Evolutionary conservation across 2,329 filamentous ascomycete species (phyloP), one percentile per base, ranked within the genome.

Genomic region (Pezicula rhizophila): DNA sequence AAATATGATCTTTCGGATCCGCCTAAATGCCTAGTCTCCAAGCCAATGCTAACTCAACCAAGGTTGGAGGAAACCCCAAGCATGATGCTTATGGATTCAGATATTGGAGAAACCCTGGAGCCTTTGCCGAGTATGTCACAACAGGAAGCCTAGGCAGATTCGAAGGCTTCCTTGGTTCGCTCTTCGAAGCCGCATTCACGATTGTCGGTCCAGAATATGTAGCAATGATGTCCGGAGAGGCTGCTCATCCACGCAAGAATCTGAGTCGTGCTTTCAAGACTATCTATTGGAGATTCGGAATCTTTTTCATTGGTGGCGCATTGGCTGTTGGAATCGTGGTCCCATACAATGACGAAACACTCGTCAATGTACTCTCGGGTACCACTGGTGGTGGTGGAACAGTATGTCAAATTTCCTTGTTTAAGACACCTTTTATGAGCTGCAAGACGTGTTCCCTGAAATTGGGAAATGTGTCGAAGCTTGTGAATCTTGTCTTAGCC

Each of bases 31-130:
- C 3, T 12, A 10, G 2, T 31, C 8, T 12, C 10, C 14, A 8
- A 8, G 5, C 2, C 8, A 10, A 8, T 10, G 18, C 14, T 38
- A 20, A 20, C 35, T 38, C 6, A 38, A 7, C 18, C 89, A 83
- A 20, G 35, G 71, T 89, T 7, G 87, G 87, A 33, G 87, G 85
- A 26, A 91, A 91, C 56, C 87, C 87, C 0, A 63, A 80, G 5
- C 70, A 79, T 42, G 83, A 87, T 57, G 72, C 79, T 2, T 88
- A 82, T 59, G 85, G 85, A 17, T 89, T 89, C 63, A 74, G 84
- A 15, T 81, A 83, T 61, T 87, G 83, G 83, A 74, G 72, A 11
- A 58, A 73, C 3, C 79, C 80, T 0, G 84, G 83, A 5, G 68
- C 82, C 2, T 86, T 86, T 58, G 76, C 75, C 14, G 75, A 82